These are phyloP conservation scores for Exophiala dermatitidis DNA, from an alignment of 2,329 filamentous ascomycete species.

Conservation along the genomic window DNA sequence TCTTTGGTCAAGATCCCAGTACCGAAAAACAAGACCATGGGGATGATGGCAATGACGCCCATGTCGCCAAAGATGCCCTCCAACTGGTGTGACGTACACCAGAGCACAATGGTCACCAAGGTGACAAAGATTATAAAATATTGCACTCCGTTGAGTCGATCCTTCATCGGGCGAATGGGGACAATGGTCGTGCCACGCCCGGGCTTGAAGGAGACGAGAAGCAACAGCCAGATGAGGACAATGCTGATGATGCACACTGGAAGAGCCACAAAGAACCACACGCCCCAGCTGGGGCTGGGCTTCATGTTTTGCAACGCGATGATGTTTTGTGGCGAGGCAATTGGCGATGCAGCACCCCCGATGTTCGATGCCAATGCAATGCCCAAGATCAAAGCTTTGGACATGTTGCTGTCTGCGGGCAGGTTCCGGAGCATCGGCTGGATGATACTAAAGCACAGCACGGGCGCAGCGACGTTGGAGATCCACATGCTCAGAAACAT, in stretches of 20 bases:
- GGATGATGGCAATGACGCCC: slow-evolving; percentile 95
- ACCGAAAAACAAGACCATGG: slow-evolving; percentile 91
- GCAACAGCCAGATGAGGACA: slow-evolving; percentile 76
- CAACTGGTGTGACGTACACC: slow-evolving; percentile 87
- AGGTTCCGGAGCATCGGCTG: slow-evolving; percentile 94
- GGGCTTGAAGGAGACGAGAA: slow-evolving; percentile 78
- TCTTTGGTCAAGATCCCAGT: slow-evolving; percentile 95
- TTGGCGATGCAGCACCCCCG: slow-evolving; percentile 90
- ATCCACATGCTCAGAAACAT: slow-evolving; percentile 99
- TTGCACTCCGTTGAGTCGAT: slow-evolving; percentile 79
- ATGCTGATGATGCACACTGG: slow-evolving; percentile 89
- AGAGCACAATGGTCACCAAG: slow-evolving; percentile 74
- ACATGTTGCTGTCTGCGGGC: slow-evolving; percentile 82
- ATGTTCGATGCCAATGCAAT: slow-evolving; percentile 94
- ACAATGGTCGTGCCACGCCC: slow-evolving; percentile 81
- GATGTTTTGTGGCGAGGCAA: slow-evolving; percentile 94
- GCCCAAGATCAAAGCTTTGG: slow-evolving; percentile 87
- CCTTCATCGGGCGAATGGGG: slow-evolving; percentile 81
- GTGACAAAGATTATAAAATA: slow-evolving; percentile 89
- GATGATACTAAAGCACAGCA: slow-evolving; percentile 95
- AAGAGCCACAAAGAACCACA: slow-evolving; percentile 94
- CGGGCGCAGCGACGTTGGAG: slow-evolving; percentile 93
- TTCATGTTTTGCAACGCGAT: slow-evolving; percentile 95
- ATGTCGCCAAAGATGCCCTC: slow-evolving; percentile 89
- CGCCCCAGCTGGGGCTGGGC: slow-evolving; percentile 82